These are phyloP conservation scores for Pelargonium australe DNA, from an alignment of 441 rosid species.

Conservation along the genomic window DNA sequence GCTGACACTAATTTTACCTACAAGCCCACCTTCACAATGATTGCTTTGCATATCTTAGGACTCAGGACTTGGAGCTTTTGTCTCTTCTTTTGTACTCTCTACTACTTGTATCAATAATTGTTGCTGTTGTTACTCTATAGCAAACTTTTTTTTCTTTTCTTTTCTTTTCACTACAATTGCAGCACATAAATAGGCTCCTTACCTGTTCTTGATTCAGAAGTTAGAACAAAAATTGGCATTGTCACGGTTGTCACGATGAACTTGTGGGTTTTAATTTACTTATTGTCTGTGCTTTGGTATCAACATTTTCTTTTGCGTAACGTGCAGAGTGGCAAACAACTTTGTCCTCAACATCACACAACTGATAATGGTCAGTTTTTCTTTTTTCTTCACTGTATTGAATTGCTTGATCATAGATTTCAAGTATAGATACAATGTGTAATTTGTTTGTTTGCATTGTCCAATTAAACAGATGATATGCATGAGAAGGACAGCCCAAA, in stretches of 20 bases:
- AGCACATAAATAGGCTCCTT: background rate
- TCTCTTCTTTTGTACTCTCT: constrained; percentile 2
- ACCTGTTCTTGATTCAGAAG: too few relatives aligned
- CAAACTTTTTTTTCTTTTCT: background rate
- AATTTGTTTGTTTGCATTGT: constrained; percentile 10
- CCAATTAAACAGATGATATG: constrained; percentile 23
- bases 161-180: background rate
- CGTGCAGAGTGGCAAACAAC: constrained; percentile 20
- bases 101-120: background rate
- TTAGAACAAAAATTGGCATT: too few relatives aligned
- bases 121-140: background rate
- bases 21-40: too few relatives aligned
- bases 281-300: background rate
- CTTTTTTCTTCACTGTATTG: constrained; percentile 19
- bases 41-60: too few relatives aligned
- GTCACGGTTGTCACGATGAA: too few relatives aligned
- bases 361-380: constrained; percentile 23
- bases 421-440: constrained; percentile 2
- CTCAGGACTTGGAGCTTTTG: background rate
- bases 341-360: constrained; percentile 20
- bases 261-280: too few relatives aligned
- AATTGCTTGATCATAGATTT: background rate
- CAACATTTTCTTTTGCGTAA: constrained; percentile 1
- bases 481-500: constrained; percentile 11
- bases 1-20: too few relatives aligned